phyloP scores from a whole-genome alignment of 2,329 filamentous ascomycete genomes.

The Alternaria alternata region DNA sequence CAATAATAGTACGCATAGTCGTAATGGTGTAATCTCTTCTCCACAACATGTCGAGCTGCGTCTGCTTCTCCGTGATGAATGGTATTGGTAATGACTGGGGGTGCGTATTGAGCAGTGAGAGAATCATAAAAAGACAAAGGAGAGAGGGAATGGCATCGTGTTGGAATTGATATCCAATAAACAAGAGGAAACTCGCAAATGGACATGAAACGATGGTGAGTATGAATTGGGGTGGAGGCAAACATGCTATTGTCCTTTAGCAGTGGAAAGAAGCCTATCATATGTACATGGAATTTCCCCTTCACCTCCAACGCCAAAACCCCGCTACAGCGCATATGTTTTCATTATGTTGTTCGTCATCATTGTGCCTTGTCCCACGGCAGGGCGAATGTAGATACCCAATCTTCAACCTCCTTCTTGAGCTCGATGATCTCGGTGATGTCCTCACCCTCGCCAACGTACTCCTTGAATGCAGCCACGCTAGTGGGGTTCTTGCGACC shows the following conservation, averaged over 20 bases:
- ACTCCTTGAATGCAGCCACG: constrained; percentile 53
- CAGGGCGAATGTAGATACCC: constrained; percentile 53
- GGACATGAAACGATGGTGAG: neutral
- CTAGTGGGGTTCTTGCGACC: constrained; percentile 51
- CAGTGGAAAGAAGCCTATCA: constrained; percentile 14
- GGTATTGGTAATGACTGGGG: neutral
- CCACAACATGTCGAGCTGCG: neutral
- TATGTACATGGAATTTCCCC: constrained; percentile 26
- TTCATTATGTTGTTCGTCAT: constrained; percentile 11
- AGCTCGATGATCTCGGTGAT: constrained; percentile 53
- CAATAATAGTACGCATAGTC: neutral
- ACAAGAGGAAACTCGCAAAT: neutral
- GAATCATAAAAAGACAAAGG: neutral
- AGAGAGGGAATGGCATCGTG: neutral
- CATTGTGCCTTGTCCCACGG: constrained; percentile 49
- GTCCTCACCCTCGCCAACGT: constrained; percentile 52
- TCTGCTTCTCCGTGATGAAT: neutral
- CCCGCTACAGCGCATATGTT: constrained; percentile 20
- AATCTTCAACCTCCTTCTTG: constrained; percentile 52
- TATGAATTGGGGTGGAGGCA: constrained; percentile 8
- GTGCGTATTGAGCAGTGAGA: neutral
- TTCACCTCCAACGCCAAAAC: constrained; percentile 27
- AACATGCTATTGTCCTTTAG: constrained; percentile 12
- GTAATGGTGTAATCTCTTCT: neutral
- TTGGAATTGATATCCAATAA: neutral